Evolutionary conservation across 257 asterid species (phyloP).

Genomic region (Agastache rugosa): DNA sequence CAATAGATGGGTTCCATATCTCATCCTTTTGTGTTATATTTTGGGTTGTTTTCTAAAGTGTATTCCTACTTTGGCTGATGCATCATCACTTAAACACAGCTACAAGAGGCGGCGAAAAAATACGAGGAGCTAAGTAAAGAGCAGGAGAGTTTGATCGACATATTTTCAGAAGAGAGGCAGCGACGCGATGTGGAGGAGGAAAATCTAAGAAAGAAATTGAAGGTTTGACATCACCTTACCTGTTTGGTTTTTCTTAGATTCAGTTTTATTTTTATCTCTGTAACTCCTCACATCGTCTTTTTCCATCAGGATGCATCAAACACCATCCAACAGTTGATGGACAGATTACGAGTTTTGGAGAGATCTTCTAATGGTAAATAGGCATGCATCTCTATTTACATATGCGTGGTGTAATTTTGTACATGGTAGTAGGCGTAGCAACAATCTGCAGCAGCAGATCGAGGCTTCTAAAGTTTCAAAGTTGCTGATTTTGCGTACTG

Average conservation of each 20-base stretch:
- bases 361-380: conserved; percentile 39
- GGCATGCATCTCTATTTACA: neutral
- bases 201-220: conserved; percentile 63
- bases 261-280: neutral
- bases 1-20: too few species aligned
- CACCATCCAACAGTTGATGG: conserved; percentile 66
- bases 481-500: neutral
- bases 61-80: conserved; percentile 11
- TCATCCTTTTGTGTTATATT: too few species aligned
- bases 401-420: conserved; percentile 19
- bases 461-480: neutral
- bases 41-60: too few species aligned
- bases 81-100: conserved; percentile 48
- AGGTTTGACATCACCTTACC: conserved; percentile 48
- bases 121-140: conserved; percentile 67
- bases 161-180: conserved; percentile 89
- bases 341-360: conserved; percentile 55
- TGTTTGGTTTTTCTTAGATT: neutral
- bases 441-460: neutral
- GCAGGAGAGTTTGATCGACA: conserved; percentile 72
- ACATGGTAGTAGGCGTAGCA: conserved; percentile 8
- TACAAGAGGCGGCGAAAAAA: conserved; percentile 52
- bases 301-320: conserved; percentile 67
- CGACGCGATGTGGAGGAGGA: conserved; percentile 82
- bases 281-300: neutral